These are phyloP conservation scores for Quercus phellos DNA, from an alignment of 331 rosid species.

Conservation along the genomic window DNA sequence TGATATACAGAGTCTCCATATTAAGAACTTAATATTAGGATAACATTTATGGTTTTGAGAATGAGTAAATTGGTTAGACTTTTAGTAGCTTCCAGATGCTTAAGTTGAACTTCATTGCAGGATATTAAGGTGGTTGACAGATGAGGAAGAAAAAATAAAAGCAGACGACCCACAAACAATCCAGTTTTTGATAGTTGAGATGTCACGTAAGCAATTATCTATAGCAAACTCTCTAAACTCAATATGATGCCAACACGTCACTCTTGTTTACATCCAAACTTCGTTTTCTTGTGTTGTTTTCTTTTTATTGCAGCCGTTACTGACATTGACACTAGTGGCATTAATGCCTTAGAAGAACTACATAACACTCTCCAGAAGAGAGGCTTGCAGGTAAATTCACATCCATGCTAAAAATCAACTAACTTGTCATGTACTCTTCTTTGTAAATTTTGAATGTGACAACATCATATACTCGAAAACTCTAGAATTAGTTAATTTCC, in stretches of 20 bases:
- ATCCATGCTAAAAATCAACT: neutral
- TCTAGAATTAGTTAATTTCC: neutral
- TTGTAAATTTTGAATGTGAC: neutral
- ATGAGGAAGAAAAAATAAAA: conserved; percentile 63
- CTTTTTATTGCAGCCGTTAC: conserved; percentile 60
- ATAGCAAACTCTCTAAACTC: neutral
- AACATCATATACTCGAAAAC: neutral
- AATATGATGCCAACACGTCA: neutral
- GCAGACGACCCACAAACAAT: conserved; percentile 48
- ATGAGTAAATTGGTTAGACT: neutral
- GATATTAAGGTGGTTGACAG: conserved; percentile 78
- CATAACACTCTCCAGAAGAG: conserved; percentile 63
- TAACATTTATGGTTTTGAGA: neutral
- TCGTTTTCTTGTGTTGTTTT: neutral
- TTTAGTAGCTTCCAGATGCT: neutral
- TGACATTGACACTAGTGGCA: conserved; percentile 92
- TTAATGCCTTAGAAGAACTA: conserved; percentile 86
- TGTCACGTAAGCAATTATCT: conserved; percentile 69
- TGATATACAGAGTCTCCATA: neutral
- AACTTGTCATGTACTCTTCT: neutral
- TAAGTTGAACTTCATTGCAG: conserved; percentile 39
- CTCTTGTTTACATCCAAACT: neutral
- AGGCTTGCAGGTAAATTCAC: conserved; percentile 52
- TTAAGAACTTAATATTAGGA: neutral
- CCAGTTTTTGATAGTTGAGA: conserved; percentile 81